These are phyloP conservation scores for Metarhizium anisopliae DNA, from an alignment of 2,329 filamentous ascomycete species.

Conservation along the genomic window DNA sequence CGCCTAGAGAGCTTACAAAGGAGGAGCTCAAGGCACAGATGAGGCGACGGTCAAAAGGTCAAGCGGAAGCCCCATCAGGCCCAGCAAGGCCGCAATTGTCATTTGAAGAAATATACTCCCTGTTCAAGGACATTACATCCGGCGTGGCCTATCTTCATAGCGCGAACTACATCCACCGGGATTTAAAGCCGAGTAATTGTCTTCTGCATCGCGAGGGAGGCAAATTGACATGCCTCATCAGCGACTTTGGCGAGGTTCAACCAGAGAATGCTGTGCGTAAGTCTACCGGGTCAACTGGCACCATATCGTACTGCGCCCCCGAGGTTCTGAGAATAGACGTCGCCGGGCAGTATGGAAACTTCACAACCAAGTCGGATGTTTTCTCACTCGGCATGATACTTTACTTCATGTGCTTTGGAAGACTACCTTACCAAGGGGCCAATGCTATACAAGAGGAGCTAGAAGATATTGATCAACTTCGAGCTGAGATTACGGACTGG, in stretches of 20 bases:
- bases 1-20: slow-evolving; percentile 56
- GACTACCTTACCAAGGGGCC: slow-evolving; percentile 75
- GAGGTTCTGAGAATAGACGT: slow-evolving; percentile 71
- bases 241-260: slow-evolving; percentile 96
- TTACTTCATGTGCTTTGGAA: slow-evolving; percentile 94
- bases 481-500: slow-evolving; percentile 82
- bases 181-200: slow-evolving; percentile 94
- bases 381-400: slow-evolving; percentile 98
- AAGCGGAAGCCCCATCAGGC: slow-evolving; percentile 53
- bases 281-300: slow-evolving; percentile 88
- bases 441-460: slow-evolving; percentile 84
- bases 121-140: slow-evolving; percentile 92
- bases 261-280: slow-evolving; percentile 70
- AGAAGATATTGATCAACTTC: slow-evolving; percentile 78
- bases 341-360: slow-evolving; percentile 74
- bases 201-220: slow-evolving; percentile 69
- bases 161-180: slow-evolving; percentile 90
- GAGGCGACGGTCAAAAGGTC: slow-evolving; percentile 71
- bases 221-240: slow-evolving; percentile 75
- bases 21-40: slow-evolving; percentile 85
- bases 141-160: slow-evolving; percentile 83
- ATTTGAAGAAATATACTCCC: slow-evolving; percentile 91
- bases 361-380: slow-evolving; percentile 95
- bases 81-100: slow-evolving; percentile 39
- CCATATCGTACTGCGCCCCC: slow-evolving; percentile 94